Evolutionary conservation across 2,329 filamentous ascomycete species (phyloP).

Genomic region (Botrytis hyacinthi): DNA sequence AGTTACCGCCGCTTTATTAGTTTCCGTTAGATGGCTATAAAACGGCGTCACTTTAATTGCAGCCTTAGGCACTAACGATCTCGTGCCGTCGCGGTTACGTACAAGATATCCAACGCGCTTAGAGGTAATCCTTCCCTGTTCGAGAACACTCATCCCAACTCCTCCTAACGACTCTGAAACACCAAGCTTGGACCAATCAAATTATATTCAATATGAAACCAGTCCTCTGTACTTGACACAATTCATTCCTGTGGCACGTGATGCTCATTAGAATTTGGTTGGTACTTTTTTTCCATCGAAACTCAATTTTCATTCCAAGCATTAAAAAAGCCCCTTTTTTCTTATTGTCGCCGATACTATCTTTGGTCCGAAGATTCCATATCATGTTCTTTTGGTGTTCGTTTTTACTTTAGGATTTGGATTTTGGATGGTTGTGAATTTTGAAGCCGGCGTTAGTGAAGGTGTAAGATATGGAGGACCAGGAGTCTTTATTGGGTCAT

Average conservation of each 20-base stretch:
- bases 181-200: not conserved
- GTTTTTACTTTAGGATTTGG: not conserved
- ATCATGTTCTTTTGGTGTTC: not conserved
- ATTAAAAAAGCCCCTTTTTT: not conserved
- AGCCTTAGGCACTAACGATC: not conserved
- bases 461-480: constrained; percentile 17
- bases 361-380: not conserved
- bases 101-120: not conserved
- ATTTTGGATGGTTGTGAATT: not conserved
- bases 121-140: not conserved
- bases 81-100: not conserved
- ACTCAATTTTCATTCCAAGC: not conserved
- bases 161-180: not conserved
- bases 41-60: not conserved
- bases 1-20: not conserved
- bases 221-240: not conserved
- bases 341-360: not conserved
- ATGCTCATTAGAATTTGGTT: not conserved
- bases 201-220: not conserved
- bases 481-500: constrained; percentile 18
- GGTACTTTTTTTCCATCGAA: not conserved
- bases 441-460: not conserved
- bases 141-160: not conserved
- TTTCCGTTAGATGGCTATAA: not conserved
- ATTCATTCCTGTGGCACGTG: not conserved